These are phyloP conservation scores for Phialemonium atrogriseum DNA, from an alignment of 2,329 filamentous ascomycete genomes.

Conservation along the genomic window DNA sequence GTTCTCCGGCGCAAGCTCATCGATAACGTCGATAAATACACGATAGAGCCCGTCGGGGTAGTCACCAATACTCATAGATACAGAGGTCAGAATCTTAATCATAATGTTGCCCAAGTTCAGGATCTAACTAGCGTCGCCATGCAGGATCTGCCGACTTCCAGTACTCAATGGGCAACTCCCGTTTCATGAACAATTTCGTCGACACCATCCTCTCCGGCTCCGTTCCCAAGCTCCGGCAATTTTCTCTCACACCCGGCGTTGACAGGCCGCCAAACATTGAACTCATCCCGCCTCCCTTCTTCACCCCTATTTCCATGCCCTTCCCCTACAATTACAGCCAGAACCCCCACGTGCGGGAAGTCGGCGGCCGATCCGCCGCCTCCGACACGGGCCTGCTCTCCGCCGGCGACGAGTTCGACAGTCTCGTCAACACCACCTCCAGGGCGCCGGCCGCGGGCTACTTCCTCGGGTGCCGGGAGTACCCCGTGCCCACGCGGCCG, in stretches of 20 bases:
- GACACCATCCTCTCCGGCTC: constrained; percentile 64
- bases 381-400: constrained; percentile 23
- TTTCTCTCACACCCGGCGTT: constrained; percentile 57
- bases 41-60: constrained; percentile 61
- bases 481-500: constrained; percentile 55
- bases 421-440: constrained; percentile 48
- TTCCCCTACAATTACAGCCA: constrained; percentile 80
- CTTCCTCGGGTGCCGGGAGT: constrained; percentile 52
- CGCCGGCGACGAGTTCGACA: constrained; percentile 42
- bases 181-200: constrained; percentile 63
- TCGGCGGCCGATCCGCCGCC: constrained; percentile 7
- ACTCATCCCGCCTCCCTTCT: constrained; percentile 71
- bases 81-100: constrained; percentile 42
- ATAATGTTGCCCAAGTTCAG: background rate
- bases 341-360: constrained; percentile 66
- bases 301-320: constrained; percentile 64
- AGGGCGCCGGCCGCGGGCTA: constrained; percentile 49
- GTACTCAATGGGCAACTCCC: constrained; percentile 59
- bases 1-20: constrained; percentile 54
- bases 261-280: constrained; percentile 54
- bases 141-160: constrained; percentile 78
- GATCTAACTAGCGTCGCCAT: background rate
- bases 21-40: constrained; percentile 62
- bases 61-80: constrained; percentile 81
- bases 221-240: constrained; percentile 47